These are phyloP conservation scores for Colletotrichum limetticola DNA, from an alignment of 2,329 filamentous ascomycete species.

Conservation along the genomic window DNA sequence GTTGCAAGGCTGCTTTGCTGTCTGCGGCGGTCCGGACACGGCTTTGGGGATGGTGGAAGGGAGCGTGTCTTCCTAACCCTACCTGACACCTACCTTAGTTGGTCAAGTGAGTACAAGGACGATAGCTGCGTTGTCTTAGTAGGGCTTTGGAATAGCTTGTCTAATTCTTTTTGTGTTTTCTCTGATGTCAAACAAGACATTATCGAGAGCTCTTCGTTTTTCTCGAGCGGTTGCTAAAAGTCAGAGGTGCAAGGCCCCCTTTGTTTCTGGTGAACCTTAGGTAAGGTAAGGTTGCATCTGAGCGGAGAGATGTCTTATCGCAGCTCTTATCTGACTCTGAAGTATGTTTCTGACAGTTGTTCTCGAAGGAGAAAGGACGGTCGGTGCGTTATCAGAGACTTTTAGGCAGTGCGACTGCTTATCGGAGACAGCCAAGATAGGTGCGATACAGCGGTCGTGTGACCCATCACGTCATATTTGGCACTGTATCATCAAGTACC, in stretches of 20 bases:
- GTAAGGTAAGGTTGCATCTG: neutral
- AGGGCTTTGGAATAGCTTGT: neutral
- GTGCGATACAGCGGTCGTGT: neutral
- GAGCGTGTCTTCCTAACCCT: too few relatives aligned
- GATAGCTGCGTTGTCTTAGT: too few relatives aligned
- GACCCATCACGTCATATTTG: neutral
- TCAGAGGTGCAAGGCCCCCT: conserved; percentile 24
- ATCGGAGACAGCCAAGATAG: neutral
- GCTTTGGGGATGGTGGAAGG: too few relatives aligned
- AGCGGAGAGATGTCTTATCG: neutral
- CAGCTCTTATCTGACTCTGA: conserved; percentile 13
- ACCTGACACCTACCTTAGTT: neutral
- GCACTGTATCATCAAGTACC: neutral
- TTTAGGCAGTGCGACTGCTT: conserved; percentile 4
- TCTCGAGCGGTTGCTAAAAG: conserved; percentile 8
- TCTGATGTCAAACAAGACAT: neutral
- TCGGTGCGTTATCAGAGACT: neutral
- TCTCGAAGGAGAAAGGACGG: neutral
- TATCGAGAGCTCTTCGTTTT: neutral
- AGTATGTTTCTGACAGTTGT: neutral
- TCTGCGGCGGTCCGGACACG: conserved; percentile 1
- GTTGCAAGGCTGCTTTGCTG: neutral
- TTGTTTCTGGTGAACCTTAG: neutral
- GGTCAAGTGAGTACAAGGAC: neutral
- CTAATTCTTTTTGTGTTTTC: neutral